phyloP scores from a whole-genome alignment of 768 basidiomycete species.

The Xerocomellus chrysenteron region DNA sequence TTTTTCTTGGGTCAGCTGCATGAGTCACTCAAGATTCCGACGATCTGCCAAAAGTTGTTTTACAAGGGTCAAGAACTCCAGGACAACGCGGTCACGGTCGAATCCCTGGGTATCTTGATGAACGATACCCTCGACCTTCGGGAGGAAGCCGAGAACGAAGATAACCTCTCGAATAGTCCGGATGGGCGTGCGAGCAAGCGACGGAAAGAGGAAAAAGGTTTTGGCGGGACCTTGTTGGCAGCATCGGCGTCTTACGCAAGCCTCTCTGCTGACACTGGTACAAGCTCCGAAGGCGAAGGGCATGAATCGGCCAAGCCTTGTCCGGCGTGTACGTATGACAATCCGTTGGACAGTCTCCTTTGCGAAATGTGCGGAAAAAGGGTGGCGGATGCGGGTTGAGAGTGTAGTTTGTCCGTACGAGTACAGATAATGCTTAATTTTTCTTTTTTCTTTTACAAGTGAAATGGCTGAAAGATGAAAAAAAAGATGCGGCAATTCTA shows the following conservation, averaged over 20 bases:
- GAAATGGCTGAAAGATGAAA: constrained; percentile 11
- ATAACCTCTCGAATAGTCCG: constrained; percentile 52
- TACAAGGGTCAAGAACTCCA: constrained; percentile 60
- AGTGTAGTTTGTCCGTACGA: constrained; percentile 25
- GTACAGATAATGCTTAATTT: constrained; percentile 38
- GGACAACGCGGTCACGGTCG: constrained; percentile 53
- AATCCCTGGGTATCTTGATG: constrained; percentile 55
- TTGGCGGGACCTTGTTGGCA: constrained; percentile 71
- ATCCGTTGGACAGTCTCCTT: constrained; percentile 39
- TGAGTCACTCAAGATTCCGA: constrained; percentile 61
- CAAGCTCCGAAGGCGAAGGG: constrained; percentile 35
- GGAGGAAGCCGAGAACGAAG: constrained; percentile 60
- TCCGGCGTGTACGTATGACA: constrained; percentile 57
- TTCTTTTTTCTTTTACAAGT: constrained; percentile 22
- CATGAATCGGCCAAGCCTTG: constrained; percentile 44
- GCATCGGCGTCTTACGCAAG: constrained; percentile 34
- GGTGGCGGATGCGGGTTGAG: constrained; percentile 33
- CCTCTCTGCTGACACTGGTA: constrained; percentile 31
- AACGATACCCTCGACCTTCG: constrained; percentile 67
- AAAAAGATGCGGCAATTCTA: constrained; percentile 27
- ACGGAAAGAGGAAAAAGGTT: constrained; percentile 61
- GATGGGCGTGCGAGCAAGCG: constrained; percentile 41
- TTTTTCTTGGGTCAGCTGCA: constrained; percentile 47
- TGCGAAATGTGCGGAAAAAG: constrained; percentile 47
- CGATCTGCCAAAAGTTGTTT: constrained; percentile 73